Percentiles rank a stretch among this genome's conserved stretches.
phyloP scores from a whole-genome alignment of 2,329 filamentous ascomycete genomes.

The Monilinia laxa region DNA sequence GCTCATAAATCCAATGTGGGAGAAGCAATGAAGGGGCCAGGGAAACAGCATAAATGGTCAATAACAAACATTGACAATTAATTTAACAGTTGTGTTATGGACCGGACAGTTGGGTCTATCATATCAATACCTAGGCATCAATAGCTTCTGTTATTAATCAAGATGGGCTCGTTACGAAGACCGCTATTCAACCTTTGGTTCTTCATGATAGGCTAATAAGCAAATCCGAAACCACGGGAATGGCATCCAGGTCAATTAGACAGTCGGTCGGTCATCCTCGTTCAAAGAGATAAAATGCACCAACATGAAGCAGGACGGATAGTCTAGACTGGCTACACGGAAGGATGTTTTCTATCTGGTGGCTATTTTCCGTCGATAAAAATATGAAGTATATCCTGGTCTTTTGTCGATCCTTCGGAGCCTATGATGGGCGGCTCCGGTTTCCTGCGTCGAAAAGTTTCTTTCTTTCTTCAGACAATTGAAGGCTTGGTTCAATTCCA shows the following conservation, averaged over 20 bases:
- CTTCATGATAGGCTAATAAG: not conserved
- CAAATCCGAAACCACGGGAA: constrained; percentile 7
- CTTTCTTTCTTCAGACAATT: not conserved
- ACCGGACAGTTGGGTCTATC: constrained; percentile 7
- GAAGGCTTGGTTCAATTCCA: not conserved
- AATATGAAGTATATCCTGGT: not conserved
- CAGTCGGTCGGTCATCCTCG: not conserved
- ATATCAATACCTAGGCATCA: not conserved
- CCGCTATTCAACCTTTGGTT: not conserved
- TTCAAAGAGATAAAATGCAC: not conserved
- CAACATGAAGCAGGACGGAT: not conserved
- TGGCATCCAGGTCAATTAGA: constrained; percentile 1
- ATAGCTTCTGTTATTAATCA: constrained; percentile 1
- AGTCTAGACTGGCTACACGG: not conserved
- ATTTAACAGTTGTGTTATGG: not conserved
- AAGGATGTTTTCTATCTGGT: constrained; percentile 3
- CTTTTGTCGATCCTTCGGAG: not conserved
- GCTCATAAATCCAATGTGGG: not conserved
- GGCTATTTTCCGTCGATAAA: constrained; percentile 3
- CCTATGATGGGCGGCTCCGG: not conserved
- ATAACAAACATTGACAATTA: not conserved
- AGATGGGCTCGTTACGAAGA: not conserved
- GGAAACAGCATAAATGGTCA: not conserved
- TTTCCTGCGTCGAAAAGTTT: not conserved
- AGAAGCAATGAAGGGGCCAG: not conserved